Evolutionary conservation across 2,329 filamentous ascomycete species (phyloP).

Genomic region (Fusarium goolgardi): DNA sequence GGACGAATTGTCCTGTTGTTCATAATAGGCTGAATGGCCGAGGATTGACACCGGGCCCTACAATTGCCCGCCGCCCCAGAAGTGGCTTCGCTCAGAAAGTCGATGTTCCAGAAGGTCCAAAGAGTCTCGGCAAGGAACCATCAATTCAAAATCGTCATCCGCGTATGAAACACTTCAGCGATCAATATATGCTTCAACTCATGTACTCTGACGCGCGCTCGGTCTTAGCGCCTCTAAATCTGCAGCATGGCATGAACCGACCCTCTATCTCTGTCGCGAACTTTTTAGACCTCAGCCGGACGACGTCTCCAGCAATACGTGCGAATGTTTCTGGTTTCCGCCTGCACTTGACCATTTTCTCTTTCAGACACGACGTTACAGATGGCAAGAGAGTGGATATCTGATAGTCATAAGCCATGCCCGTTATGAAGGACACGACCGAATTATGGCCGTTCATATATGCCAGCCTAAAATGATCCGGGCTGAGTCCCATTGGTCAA

Average conservation of each 20-base stretch:
- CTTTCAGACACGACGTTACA: slow-evolving; percentile 24
- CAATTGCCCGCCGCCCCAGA: slow-evolving; percentile 27
- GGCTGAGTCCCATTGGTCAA: slow-evolving; percentile 49
- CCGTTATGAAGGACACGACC: slow-evolving; percentile 43
- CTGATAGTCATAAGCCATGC: slow-evolving; percentile 33
- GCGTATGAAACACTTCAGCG: slow-evolving; percentile 43
- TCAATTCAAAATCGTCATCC: slow-evolving; percentile 33
- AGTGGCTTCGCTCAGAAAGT: slow-evolving; percentile 36
- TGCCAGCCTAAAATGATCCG: slow-evolving; percentile 37
- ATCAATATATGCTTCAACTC: slow-evolving; percentile 27
- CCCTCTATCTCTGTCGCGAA: slow-evolving; percentile 19
- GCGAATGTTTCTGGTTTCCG: slow-evolving; percentile 34
- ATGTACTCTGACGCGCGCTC: slow-evolving; percentile 23
- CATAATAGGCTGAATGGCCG: slow-evolving; percentile 7
- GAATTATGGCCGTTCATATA: slow-evolving; percentile 42
- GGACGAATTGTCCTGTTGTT: slow-evolving; percentile 34
- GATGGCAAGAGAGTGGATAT: slow-evolving; percentile 37
- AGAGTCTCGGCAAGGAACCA: slow-evolving; percentile 23
- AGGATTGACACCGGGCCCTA: slow-evolving; percentile 21
- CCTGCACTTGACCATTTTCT: slow-evolving; percentile 33
- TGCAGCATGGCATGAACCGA: slow-evolving; percentile 28
- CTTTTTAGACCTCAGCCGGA: slow-evolving; percentile 17
- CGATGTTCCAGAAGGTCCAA: slow-evolving; percentile 46
- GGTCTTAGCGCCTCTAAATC: slow-evolving; percentile 21
- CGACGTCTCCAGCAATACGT: slow-evolving; percentile 30